phyloP scores from a whole-genome alignment of 2,329 filamentous ascomycete genomes.

The Teratosphaeria gauchensis region DNA sequence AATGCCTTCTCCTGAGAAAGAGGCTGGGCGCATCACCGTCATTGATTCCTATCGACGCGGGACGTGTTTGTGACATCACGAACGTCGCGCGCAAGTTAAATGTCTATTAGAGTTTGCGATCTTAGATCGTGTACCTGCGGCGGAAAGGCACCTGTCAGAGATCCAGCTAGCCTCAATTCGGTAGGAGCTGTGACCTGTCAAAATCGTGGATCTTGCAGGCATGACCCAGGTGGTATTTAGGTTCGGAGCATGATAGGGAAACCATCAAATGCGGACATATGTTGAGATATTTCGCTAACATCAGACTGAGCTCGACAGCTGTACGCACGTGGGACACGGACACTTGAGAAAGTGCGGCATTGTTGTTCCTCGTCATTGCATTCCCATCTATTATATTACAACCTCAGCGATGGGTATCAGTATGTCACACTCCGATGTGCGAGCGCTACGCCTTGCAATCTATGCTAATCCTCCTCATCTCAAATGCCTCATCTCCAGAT shows the following conservation, averaged over 20 bases:
- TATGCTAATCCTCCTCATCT: not conserved
- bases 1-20: not conserved
- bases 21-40: not conserved
- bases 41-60: not conserved
- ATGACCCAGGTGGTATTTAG: too few relatives aligned
- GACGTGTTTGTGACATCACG: not conserved
- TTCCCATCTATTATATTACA: not conserved
- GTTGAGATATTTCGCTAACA: too few relatives aligned
- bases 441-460: not conserved
- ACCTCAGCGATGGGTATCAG: not conserved
- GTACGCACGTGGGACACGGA: not conserved
- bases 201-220: too few relatives aligned
- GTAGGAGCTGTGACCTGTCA: not conserved
- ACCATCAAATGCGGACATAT: too few relatives aligned
- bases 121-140: not conserved
- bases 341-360: not conserved
- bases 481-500: constrained; percentile 19
- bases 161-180: not conserved
- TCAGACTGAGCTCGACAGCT: not conserved
- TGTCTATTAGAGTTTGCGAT: not conserved
- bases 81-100: not conserved
- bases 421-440: not conserved
- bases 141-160: too few relatives aligned
- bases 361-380: not conserved
- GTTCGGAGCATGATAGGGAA: too few relatives aligned